Conservation (phyloP, 1,284 basidiomycete species). For the Irpex lacteus region DNA sequence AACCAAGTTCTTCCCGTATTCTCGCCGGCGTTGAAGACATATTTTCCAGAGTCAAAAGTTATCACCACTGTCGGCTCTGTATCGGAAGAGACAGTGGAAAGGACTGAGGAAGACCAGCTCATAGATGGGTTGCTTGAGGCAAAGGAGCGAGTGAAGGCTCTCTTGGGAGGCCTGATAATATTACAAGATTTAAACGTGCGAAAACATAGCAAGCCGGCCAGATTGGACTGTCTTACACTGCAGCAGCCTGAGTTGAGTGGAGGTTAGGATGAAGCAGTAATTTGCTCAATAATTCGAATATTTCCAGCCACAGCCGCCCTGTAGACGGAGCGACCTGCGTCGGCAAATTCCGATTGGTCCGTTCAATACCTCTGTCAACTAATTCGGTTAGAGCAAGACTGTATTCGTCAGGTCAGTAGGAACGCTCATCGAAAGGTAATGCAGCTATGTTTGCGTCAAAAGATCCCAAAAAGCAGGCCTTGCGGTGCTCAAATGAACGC, state of each 20-base stretch:
- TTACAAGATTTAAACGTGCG: slow-evolving; percentile 25
- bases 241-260: background rate
- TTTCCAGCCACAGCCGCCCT: background rate
- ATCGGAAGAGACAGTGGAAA: slow-evolving; percentile 63
- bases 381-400: background rate
- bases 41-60: slow-evolving; percentile 75
- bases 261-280: background rate
- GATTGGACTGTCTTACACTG: slow-evolving; percentile 9
- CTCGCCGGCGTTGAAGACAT: slow-evolving; percentile 86
- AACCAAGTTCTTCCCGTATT: slow-evolving; percentile 73
- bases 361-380: background rate
- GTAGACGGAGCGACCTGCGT: background rate
- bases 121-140: slow-evolving; percentile 25
- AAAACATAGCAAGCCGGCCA: slow-evolving; percentile 16
- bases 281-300: background rate
- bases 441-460: background rate
- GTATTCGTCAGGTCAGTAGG: background rate
- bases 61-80: slow-evolving; percentile 77
- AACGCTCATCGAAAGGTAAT: background rate
- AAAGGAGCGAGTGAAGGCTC: slow-evolving; percentile 13
- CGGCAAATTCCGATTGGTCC: background rate
- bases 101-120: slow-evolving; percentile 60
- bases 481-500: background rate
- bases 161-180: slow-evolving; percentile 9
- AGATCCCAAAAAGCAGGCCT: background rate